phyloP scores from a whole-genome alignment of 495 filamentous ascomycete species.

The Parathielavia appendiculata region DNA sequence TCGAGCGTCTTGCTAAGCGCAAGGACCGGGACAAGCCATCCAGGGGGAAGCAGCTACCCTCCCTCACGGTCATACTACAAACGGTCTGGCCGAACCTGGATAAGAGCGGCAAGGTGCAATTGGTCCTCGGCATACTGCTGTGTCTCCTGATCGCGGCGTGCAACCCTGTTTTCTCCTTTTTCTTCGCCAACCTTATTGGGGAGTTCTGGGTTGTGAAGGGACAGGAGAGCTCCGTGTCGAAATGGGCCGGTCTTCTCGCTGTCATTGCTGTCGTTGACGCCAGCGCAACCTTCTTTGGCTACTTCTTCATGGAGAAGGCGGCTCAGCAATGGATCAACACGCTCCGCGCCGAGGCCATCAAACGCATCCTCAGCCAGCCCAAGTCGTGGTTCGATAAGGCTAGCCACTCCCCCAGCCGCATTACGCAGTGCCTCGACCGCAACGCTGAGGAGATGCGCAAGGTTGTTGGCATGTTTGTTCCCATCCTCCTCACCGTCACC shows the following conservation, averaged over 20 bases:
- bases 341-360: slow-evolving; percentile 63
- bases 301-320: slow-evolving; percentile 63
- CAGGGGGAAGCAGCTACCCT: slow-evolving; percentile 19
- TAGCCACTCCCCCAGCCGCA: slow-evolving; percentile 54
- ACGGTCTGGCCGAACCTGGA: slow-evolving; percentile 69
- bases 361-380: slow-evolving; percentile 71
- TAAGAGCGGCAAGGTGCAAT: slow-evolving; percentile 43
- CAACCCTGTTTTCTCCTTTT: slow-evolving; percentile 72
- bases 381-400: slow-evolving; percentile 76
- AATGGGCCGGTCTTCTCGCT: slow-evolving; percentile 67
- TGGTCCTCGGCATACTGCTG: slow-evolving; percentile 57
- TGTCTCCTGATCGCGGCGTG: slow-evolving; percentile 61
- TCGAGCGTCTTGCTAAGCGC: slow-evolving; percentile 24
- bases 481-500: slow-evolving; percentile 57
- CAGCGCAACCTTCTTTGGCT: slow-evolving; percentile 56
- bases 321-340: slow-evolving; percentile 76
- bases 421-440: slow-evolving; percentile 70
- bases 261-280: slow-evolving; percentile 64
- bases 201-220: slow-evolving; percentile 56
- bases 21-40: slow-evolving; percentile 19
- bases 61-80: slow-evolving; percentile 57
- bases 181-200: slow-evolving; percentile 67
- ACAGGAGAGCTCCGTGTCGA: slow-evolving; percentile 31
- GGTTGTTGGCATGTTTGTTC: slow-evolving; percentile 71
- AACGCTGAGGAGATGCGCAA: slow-evolving; percentile 86